These are phyloP conservation scores for Stenogyne calaminthoides DNA, from an alignment of 305 asterid species.

Conservation along the genomic window DNA sequence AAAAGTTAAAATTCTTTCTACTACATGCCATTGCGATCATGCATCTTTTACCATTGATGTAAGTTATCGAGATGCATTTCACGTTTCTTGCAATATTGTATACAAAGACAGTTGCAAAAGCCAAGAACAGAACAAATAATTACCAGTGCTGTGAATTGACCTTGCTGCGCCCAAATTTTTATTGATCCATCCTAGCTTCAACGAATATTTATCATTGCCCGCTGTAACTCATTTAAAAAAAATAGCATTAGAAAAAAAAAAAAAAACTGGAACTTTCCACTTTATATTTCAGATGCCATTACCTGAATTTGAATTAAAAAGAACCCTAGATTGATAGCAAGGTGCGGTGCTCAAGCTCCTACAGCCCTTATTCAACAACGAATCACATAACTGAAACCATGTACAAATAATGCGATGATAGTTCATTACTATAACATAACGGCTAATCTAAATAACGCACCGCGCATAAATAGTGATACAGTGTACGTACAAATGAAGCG, in stretches of 20 bases:
- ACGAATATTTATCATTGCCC: constrained; percentile 39
- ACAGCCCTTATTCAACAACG: constrained; percentile 38
- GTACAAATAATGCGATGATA: constrained; percentile 2
- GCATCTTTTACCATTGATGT: constrained; percentile 1
- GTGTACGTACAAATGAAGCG: constrained; percentile 33
- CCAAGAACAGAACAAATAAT: neutral
- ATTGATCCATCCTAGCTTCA: constrained; percentile 39
- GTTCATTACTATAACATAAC: neutral
- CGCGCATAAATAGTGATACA: neutral
- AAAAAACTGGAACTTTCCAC: neutral
- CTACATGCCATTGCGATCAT: neutral
- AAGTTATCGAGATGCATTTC: neutral
- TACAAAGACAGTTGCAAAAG: constrained; percentile 4
- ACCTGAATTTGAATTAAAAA: constrained; percentile 36
- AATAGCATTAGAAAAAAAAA: neutral
- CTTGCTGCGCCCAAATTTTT: constrained; percentile 45
- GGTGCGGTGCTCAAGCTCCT: constrained; percentile 51
- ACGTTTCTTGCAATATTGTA: neutral
- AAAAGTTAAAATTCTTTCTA: neutral
- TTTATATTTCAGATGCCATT: constrained; percentile 41
- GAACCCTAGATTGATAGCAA: constrained; percentile 36
- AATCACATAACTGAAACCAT: constrained; percentile 47
- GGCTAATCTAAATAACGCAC: neutral
- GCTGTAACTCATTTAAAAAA: constrained; percentile 34
- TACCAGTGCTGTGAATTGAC: constrained; percentile 75